Evolutionary conservation across 2,329 filamentous ascomycete genomes (phyloP).

Genomic region (Zopfia rhizophila): DNA sequence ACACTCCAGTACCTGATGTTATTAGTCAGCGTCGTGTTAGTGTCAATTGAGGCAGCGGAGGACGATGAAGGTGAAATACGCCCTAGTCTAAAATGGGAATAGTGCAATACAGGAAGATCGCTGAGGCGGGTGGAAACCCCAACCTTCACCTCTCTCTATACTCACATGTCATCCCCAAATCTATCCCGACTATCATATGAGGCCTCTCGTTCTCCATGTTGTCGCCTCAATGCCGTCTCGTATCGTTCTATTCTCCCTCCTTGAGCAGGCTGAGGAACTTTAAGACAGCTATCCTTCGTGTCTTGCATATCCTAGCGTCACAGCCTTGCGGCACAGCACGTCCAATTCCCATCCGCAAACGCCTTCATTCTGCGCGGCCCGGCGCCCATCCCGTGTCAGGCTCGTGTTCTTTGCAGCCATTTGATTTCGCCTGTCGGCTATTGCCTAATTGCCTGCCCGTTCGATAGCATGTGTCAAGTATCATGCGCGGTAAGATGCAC

Average conservation of each 20-base stretch:
- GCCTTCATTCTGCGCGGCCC: too few species aligned
- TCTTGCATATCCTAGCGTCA: slow-evolving; percentile 22
- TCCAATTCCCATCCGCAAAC: not conserved
- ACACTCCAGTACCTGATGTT: slow-evolving; percentile 46
- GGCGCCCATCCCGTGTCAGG: too few species aligned
- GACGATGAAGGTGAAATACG: slow-evolving; percentile 4
- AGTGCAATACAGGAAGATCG: too few species aligned
- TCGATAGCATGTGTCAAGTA: too few species aligned
- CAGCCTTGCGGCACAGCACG: slow-evolving; percentile 37
- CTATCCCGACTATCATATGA: slow-evolving; percentile 46
- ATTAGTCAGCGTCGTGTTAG: not conserved
- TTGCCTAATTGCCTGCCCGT: too few species aligned
- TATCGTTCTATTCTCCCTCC: slow-evolving; percentile 1
- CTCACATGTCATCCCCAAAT: slow-evolving; percentile 53
- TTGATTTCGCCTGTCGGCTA: too few species aligned
- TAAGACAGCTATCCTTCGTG: slow-evolving; percentile 13
- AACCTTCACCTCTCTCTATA: slow-evolving; percentile 10
- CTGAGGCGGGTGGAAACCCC: not conserved
- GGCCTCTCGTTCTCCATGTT: slow-evolving; percentile 35
- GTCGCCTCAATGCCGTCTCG: slow-evolving; percentile 9
- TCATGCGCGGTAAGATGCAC: too few species aligned
- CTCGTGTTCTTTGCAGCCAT: too few species aligned
- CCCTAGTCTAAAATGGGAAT: too few species aligned
- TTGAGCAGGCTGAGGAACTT: slow-evolving; percentile 10
- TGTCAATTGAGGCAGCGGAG: not conserved